These are phyloP conservation scores for Aspergillus tubingensis DNA, from an alignment of 2,329 filamentous ascomycete species.

Conservation along the genomic window DNA sequence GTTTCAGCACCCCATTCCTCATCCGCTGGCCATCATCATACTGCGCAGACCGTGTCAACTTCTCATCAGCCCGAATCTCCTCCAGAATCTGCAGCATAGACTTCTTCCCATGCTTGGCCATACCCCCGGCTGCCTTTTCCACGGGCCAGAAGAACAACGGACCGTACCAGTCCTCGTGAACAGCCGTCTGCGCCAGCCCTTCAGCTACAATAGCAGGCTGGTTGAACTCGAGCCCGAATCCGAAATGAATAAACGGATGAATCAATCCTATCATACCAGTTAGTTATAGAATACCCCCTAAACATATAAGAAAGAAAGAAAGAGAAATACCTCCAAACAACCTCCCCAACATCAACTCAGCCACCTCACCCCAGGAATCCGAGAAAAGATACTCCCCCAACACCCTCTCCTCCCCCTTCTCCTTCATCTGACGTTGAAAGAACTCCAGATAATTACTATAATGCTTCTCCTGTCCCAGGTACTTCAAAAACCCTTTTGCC, in stretches of 20 bases:
- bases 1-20: constrained; percentile 66
- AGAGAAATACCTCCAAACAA: constrained; percentile 62
- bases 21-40: constrained; percentile 64
- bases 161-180: constrained; percentile 63
- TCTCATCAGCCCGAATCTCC: constrained; percentile 58
- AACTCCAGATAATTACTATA: constrained; percentile 77
- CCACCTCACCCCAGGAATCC: constrained; percentile 55
- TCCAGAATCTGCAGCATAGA: constrained; percentile 63
- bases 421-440: constrained; percentile 72
- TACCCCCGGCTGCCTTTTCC: constrained; percentile 37
- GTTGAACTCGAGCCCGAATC: constrained; percentile 79
- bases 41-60: constrained; percentile 56
- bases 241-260: constrained; percentile 81
- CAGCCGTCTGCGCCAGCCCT: constrained; percentile 73
- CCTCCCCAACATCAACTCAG: constrained; percentile 69
- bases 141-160: constrained; percentile 51
- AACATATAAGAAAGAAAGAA: neutral
- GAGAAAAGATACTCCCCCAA: constrained; percentile 70
- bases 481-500: constrained; percentile 57
- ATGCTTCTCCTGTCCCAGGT: constrained; percentile 63
- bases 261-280: constrained; percentile 57
- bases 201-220: constrained; percentile 81
- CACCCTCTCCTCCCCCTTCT: constrained; percentile 61
- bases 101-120: constrained; percentile 35
- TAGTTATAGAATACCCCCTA: too few species aligned